Conservation (phyloP, 805 yeast species). For the Wickerhamomyces xylosicus region DNA sequence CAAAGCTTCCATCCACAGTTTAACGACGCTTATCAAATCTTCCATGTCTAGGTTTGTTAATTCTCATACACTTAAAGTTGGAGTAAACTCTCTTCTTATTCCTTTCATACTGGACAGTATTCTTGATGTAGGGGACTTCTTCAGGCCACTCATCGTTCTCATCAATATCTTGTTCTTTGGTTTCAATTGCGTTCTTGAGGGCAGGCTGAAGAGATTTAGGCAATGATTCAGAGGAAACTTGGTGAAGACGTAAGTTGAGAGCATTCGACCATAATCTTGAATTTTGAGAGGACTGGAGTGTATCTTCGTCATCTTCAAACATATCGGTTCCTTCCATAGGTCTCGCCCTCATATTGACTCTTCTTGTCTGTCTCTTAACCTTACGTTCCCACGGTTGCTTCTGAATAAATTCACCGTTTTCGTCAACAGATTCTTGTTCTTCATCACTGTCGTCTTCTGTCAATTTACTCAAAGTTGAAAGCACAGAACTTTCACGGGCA, state of each 20-base stretch:
- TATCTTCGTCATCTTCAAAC: neutral
- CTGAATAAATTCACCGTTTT: slow-evolving; percentile 9
- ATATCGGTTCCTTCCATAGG: slow-evolving; percentile 2
- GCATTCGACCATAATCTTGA: no score
- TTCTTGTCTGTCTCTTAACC: slow-evolving; percentile 23
- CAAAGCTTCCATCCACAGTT: neutral
- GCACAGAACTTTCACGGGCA: slow-evolving; percentile 9
- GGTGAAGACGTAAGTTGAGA: neutral
- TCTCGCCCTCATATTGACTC: slow-evolving; percentile 16
- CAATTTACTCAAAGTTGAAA: neutral
- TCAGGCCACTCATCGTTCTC: neutral
- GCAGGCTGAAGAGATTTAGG: neutral
- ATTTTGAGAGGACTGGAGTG: neutral
- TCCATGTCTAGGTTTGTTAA: neutral
- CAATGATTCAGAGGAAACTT: neutral
- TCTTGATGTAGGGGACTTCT: neutral
- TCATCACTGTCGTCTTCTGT: slow-evolving; percentile 11
- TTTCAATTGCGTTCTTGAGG: neutral
- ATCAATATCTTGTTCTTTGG: no score
- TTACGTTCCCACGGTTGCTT: slow-evolving; percentile 18
- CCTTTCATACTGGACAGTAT: neutral
- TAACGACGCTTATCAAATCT: no score
- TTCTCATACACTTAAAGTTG: neutral
- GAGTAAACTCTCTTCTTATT: neutral
- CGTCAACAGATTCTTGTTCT: slow-evolving; percentile 4